A percentile compares a stretch with the other conserved stretches of the same genome.
Conservation (phyloP, 495 filamentous ascomycete genomes). For the Durotheca rogersii region DNA sequence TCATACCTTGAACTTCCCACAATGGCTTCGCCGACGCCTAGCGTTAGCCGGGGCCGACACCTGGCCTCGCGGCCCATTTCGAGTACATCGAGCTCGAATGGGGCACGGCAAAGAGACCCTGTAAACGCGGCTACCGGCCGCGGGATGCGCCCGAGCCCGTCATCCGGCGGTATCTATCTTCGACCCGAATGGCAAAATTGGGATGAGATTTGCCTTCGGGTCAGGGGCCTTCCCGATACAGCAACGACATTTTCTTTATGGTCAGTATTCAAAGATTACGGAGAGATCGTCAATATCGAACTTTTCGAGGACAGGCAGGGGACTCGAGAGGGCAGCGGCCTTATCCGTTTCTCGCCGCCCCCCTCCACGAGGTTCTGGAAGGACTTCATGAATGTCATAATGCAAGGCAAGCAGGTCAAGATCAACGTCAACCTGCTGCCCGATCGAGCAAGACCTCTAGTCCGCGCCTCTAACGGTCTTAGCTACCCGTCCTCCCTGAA, state of each 20-base stretch:
- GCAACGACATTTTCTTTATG: conserved; percentile 33
- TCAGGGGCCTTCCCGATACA: conserved; percentile 28
- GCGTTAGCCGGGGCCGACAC: too few species aligned
- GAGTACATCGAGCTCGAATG: too few species aligned
- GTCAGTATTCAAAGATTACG: conserved; percentile 27
- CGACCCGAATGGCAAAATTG: conserved; percentile 30
- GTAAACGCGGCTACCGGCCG: background rate
- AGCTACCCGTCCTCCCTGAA: conserved; percentile 31
- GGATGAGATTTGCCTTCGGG: conserved; percentile 24
- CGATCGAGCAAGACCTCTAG: background rate
- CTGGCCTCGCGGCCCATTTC: too few species aligned
- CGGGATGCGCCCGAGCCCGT: background rate
- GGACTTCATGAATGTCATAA: conserved; percentile 6
- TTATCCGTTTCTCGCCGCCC: conserved; percentile 42
- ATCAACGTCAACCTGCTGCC: conserved; percentile 13
- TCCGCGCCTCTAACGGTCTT: conserved; percentile 23
- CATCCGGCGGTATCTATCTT: conserved; percentile 6
- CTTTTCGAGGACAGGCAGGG: conserved; percentile 29
- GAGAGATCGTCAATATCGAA: conserved; percentile 39
- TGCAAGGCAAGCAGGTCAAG: conserved; percentile 8
- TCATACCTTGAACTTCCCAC: too few species aligned
- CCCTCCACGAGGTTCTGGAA: conserved; percentile 31
- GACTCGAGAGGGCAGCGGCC: conserved; percentile 15
- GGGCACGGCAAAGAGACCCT: too few species aligned
- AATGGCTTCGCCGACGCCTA: too few species aligned